A percentile compares a stretch with the other conserved stretches of the same genome.
Conservation (phyloP, 768 basidiomycete species). For the Calvatia gigantea region DNA sequence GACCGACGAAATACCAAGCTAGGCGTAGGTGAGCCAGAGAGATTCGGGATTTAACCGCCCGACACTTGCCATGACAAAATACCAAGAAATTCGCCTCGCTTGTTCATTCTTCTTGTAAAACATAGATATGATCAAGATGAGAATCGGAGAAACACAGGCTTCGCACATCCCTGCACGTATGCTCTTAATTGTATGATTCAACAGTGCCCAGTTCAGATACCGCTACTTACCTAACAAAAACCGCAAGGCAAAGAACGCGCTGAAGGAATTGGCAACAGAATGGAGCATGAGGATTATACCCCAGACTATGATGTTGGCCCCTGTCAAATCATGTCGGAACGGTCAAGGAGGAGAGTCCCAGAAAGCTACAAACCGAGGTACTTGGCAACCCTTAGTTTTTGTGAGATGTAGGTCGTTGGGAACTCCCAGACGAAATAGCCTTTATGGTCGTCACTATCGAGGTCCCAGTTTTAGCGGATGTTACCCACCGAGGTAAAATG, state of each 20-base stretch:
- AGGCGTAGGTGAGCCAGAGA: neutral
- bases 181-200: neutral
- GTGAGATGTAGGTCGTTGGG: slow-evolving; percentile 62
- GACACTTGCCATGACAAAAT: slow-evolving; percentile 62
- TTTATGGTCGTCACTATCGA: slow-evolving; percentile 18
- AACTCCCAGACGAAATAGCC: slow-evolving; percentile 63
- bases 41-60: neutral
- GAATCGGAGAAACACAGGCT: slow-evolving; percentile 58
- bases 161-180: slow-evolving; percentile 57
- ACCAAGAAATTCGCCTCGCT: slow-evolving; percentile 61
- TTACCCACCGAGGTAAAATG: slow-evolving; percentile 55
- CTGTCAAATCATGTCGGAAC: slow-evolving; percentile 21
- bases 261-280: slow-evolving; percentile 51
- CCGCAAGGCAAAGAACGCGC: slow-evolving; percentile 58
- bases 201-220: slow-evolving; percentile 1
- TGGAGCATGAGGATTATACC: slow-evolving; percentile 59
- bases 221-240: slow-evolving; percentile 58
- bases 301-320: slow-evolving; percentile 59
- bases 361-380: slow-evolving; percentile 47
- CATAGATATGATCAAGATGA: slow-evolving; percentile 62
- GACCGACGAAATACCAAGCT: slow-evolving; percentile 57
- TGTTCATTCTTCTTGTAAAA: slow-evolving; percentile 71
- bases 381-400: slow-evolving; percentile 57
- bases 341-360: neutral
- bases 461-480: neutral